Evolutionary conservation across 495 filamentous ascomycete species (phyloP).

Genomic region (Cudoniella acicularis): DNA sequence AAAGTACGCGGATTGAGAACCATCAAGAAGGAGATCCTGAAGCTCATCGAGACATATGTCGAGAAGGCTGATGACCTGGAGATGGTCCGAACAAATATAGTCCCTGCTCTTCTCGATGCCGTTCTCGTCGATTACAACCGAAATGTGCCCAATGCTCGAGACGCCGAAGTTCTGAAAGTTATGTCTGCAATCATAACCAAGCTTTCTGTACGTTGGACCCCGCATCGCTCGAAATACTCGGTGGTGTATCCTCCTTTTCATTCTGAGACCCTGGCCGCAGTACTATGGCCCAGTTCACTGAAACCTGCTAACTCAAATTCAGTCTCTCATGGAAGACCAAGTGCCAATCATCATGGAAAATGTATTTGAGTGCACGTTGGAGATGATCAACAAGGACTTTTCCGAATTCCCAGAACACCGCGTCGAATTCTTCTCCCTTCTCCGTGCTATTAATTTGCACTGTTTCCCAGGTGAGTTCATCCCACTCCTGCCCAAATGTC

Average conservation of each 20-base stretch:
- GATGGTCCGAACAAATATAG: conserved; percentile 87
- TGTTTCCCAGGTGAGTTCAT: conserved; percentile 69
- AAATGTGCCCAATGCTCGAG: conserved; percentile 92
- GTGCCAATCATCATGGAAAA: conserved; percentile 97
- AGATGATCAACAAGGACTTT: conserved; percentile 99
- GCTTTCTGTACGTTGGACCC: conserved; percentile 72
- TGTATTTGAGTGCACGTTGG: conserved; percentile 95
- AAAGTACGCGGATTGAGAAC: conserved; percentile 91
- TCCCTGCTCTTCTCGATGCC: conserved; percentile 94
- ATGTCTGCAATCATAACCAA: conserved; percentile 97
- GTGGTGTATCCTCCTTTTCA: conserved; percentile 22
- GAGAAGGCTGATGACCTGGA: conserved; percentile 96
- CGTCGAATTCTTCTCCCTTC: conserved; percentile 95
- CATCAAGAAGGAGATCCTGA: conserved; percentile 99
- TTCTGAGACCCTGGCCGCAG: not conserved
- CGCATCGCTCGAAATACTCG: conserved; percentile 36
- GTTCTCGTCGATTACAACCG: conserved; percentile 94
- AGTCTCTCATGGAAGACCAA: conserved; percentile 94
- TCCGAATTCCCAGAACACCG: conserved; percentile 98
- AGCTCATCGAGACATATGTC: conserved; percentile 95
- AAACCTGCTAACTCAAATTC: conserved; percentile 36
- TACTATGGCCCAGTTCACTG: not conserved
- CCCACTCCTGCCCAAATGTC: not conserved
- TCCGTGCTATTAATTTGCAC: conserved; percentile 91
- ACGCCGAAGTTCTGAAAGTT: conserved; percentile 93